A percentile compares a stretch with the other conserved stretches of the same genome.
phyloP scores from a whole-genome alignment of 2,329 filamentous ascomycete species.

The Paecilomyces dactylethromorphus region DNA sequence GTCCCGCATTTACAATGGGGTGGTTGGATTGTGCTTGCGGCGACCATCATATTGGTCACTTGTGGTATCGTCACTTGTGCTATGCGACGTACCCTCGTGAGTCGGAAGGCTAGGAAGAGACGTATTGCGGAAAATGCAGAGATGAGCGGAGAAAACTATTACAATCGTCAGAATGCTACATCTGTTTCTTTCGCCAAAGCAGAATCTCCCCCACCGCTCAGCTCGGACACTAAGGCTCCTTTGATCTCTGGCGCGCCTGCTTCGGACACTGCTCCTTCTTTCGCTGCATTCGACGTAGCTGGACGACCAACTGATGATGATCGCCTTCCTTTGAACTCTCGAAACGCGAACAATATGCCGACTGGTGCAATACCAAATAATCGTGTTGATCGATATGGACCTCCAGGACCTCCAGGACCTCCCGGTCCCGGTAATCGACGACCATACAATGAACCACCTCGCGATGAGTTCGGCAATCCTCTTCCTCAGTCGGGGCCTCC shows the following conservation, averaged over 20 bases:
- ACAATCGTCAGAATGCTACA: slow-evolving; percentile 53
- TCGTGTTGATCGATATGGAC: slow-evolving; percentile 20
- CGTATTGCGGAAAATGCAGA: slow-evolving; percentile 90
- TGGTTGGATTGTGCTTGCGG: slow-evolving; percentile 84
- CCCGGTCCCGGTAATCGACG: slow-evolving; percentile 21
- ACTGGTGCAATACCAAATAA: slow-evolving; percentile 8
- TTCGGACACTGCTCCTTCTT: slow-evolving; percentile 44
- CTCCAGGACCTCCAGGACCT: slow-evolving; percentile 4
- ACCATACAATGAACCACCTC: slow-evolving; percentile 23
- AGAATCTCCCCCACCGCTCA: slow-evolving; percentile 49
- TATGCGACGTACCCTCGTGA: slow-evolving; percentile 87
- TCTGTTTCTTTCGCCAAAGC: slow-evolving; percentile 30
- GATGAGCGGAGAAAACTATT: slow-evolving; percentile 94
- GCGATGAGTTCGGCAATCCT: slow-evolving; percentile 35
- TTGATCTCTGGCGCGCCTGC: slow-evolving; percentile 51
- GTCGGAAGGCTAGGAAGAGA: slow-evolving; percentile 86
- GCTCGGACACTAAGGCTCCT: slow-evolving; percentile 51
- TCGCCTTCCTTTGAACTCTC: slow-evolving; percentile 31
- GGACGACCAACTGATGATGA: slow-evolving; percentile 34
- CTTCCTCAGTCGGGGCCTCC: slow-evolving; percentile 25
- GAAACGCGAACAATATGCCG: slow-evolving; percentile 20
- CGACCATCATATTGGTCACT: slow-evolving; percentile 76
- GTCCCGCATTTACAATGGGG: slow-evolving; percentile 92
- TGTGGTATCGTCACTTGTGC: slow-evolving; percentile 84
- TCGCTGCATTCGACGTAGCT: slow-evolving; percentile 34